phyloP scores from a whole-genome alignment of 176 grass and related monocot species.

The Aegilops sharonensis region DNA sequence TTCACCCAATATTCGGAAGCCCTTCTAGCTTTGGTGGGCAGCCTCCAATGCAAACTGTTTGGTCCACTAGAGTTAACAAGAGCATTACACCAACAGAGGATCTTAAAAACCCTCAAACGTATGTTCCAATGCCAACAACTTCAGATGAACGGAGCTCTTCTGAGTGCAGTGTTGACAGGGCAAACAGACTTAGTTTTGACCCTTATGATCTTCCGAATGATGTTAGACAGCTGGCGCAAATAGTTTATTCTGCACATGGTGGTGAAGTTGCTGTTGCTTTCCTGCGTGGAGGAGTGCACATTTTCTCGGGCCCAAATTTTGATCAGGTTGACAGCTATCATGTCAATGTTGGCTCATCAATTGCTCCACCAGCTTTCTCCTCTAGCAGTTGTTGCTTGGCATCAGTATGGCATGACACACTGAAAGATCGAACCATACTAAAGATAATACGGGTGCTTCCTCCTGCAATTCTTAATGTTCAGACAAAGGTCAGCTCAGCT shows the following conservation, averaged over 20 bases:
- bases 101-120: slow-evolving; percentile 81
- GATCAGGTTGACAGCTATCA: slow-evolving; percentile 92
- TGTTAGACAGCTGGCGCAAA: slow-evolving; percentile 93
- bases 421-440: slow-evolving; percentile 89
- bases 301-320: slow-evolving; percentile 92
- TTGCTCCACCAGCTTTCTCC: slow-evolving; percentile 95
- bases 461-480: slow-evolving; percentile 68
- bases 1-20: slow-evolving; percentile 99
- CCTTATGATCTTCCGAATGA: slow-evolving; percentile 98
- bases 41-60: slow-evolving; percentile 94
- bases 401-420: slow-evolving; percentile 95
- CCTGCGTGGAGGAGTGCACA: slow-evolving; percentile 90
- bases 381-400: slow-evolving; percentile 92
- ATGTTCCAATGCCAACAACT: slow-evolving; percentile 61
- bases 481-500: slow-evolving; percentile 79
- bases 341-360: slow-evolving; percentile 94
- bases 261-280: slow-evolving; percentile 95
- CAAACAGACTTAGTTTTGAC: slow-evolving; percentile 88
- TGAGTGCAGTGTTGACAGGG: slow-evolving; percentile 91
- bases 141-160: slow-evolving; percentile 88
- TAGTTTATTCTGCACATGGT: slow-evolving; percentile 93
- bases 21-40: slow-evolving; percentile 76
- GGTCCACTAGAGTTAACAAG: slow-evolving; percentile 91
- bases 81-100: slow-evolving; percentile 95
- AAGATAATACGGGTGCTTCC: slow-evolving; percentile 98